Conservation (phyloP, 2,329 filamentous ascomycete species). For the Fusarium camptoceras region DNA sequence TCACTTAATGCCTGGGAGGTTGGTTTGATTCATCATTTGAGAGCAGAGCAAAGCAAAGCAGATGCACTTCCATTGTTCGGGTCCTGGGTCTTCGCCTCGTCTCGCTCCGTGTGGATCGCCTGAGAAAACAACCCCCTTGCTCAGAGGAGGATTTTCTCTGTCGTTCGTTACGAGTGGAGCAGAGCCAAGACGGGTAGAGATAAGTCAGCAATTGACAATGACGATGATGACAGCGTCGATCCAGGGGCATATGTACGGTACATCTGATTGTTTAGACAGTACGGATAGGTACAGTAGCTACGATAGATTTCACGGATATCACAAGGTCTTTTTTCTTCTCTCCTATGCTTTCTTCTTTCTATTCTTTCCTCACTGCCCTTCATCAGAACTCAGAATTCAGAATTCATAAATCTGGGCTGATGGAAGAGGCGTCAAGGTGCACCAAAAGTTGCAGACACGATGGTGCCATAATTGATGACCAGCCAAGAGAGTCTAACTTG, state of each 20-base stretch:
- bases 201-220: constrained; percentile 33
- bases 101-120: constrained; percentile 8
- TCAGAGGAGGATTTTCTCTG: constrained; percentile 5
- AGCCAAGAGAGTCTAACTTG: not conserved
- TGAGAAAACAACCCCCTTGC: constrained; percentile 1
- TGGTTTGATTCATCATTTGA: constrained; percentile 8
- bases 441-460: constrained; percentile 29
- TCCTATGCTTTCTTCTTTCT: not conserved
- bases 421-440: constrained; percentile 31
- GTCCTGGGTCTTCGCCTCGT: not conserved
- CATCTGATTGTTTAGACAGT: not conserved
- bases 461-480: constrained; percentile 14
- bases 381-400: not conserved
- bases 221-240: constrained; percentile 39
- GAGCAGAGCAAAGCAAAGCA: not conserved
- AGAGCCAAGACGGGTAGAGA: constrained; percentile 34
- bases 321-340: not conserved
- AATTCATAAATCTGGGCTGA: constrained; percentile 14
- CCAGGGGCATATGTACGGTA: constrained; percentile 15
- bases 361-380: not conserved
- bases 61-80: not conserved
- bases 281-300: not conserved
- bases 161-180: constrained; percentile 29
- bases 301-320: constrained; percentile 5
- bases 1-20: constrained; percentile 2